Evolutionary conservation across 257 asterid genomes (phyloP).

Genomic region (Plantago ovata): DNA sequence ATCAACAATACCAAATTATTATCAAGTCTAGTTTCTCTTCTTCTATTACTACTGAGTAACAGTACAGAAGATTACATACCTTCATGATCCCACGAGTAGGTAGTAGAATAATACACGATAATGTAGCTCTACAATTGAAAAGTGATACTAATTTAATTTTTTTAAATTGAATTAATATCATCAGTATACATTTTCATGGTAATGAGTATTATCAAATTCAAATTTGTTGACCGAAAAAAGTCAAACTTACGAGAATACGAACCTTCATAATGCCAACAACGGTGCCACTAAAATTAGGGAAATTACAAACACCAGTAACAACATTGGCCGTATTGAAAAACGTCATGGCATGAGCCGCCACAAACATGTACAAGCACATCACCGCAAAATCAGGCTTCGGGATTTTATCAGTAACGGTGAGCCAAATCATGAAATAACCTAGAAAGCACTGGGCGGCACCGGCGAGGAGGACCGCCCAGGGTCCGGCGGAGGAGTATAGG

Average conservation of each 20-base stretch:
- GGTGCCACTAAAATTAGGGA: slow-evolving; percentile 47
- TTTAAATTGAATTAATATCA: too few relatives aligned
- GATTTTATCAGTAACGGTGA: slow-evolving; percentile 36
- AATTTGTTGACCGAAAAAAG: neutral
- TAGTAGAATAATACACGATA: too few relatives aligned
- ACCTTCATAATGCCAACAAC: slow-evolving; percentile 71
- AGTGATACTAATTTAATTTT: too few relatives aligned
- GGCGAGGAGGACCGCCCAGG: slow-evolving; percentile 68
- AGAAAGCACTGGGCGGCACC: slow-evolving; percentile 79
- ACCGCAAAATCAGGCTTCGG: slow-evolving; percentile 33
- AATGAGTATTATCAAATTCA: too few relatives aligned
- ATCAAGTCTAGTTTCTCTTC: neutral
- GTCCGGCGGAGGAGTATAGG: slow-evolving; percentile 63
- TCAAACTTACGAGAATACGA: neutral
- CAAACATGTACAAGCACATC: slow-evolving; percentile 46
- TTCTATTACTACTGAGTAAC: neutral
- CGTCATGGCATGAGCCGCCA: slow-evolving; percentile 60
- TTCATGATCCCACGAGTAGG: too few relatives aligned
- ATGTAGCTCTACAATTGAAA: too few relatives aligned
- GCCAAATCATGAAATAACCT: slow-evolving; percentile 76
- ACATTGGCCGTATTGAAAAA: slow-evolving; percentile 57
- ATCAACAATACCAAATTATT: neutral
- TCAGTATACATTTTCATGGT: too few relatives aligned
- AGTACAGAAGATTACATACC: too few relatives aligned
- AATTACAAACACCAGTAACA: slow-evolving; percentile 56